Evolutionary conservation across 192 early-diverging fungal species (phyloP).

Genomic region (Chytriomyces sp.): DNA sequence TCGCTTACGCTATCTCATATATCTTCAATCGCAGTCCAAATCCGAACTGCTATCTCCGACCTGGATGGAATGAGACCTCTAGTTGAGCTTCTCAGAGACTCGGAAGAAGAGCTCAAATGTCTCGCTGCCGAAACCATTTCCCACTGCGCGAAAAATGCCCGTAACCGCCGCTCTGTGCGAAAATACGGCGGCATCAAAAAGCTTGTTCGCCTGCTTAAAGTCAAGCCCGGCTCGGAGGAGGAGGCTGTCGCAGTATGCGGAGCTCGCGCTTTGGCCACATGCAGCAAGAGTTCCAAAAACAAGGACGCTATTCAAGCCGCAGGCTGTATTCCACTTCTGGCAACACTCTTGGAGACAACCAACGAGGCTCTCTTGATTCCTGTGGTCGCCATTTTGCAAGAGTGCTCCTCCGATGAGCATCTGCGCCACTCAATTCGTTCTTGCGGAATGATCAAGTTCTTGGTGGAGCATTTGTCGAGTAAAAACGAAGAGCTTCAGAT

Average conservation of each 20-base stretch:
- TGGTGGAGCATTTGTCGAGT: conserved; percentile 63
- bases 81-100: conserved; percentile 59
- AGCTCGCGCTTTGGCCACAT: conserved; percentile 60
- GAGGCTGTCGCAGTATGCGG: conserved; percentile 64
- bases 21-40: conserved; percentile 41
- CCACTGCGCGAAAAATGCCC: conserved; percentile 65
- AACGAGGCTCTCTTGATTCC: conserved; percentile 66
- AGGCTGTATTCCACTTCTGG: conserved; percentile 60
- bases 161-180: conserved; percentile 57
- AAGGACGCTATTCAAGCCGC: conserved; percentile 66
- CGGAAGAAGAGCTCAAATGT: conserved; percentile 60
- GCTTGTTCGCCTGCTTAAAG: conserved; percentile 59
- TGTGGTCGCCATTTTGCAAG: conserved; percentile 61
- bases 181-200: conserved; percentile 61
- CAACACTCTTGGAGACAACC: conserved; percentile 56
- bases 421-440: conserved; percentile 59
- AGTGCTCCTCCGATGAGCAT: conserved; percentile 64
- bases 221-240: conserved; percentile 38
- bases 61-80: conserved; percentile 65
- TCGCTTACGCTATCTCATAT: neutral
- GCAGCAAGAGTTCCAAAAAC: conserved; percentile 63
- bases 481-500: conserved; percentile 64
- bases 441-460: conserved; percentile 65
- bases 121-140: conserved; percentile 69
- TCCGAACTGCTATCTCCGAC: conserved; percentile 59